Percentiles rank a stretch among this genome's conserved stretches.
Evolutionary conservation across 306 rosid genomes (phyloP).

Genomic region (Glycine tomentella): DNA sequence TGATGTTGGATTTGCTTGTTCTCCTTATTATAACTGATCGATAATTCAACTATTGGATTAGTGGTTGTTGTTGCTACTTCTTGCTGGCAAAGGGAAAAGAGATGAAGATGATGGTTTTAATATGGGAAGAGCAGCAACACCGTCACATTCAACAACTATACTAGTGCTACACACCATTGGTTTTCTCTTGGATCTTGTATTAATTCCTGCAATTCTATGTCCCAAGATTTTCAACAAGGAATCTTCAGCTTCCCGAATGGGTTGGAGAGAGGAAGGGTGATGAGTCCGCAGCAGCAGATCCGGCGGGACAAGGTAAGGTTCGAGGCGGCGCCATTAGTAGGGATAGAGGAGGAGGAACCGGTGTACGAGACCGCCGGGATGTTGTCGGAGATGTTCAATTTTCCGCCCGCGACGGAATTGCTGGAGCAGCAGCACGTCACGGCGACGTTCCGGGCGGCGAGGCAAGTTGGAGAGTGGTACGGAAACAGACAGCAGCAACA

Average conservation of each 20-base stretch:
- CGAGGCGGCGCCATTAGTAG: conserved; percentile 63
- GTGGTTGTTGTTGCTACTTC: too few relatives aligned
- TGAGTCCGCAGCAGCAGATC: conserved; percentile 71
- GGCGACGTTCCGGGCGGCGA: conserved; percentile 49
- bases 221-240: conserved; percentile 86
- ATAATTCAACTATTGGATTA: conserved; percentile 24
- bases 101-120: conserved; percentile 47
- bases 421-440: conserved; percentile 60
- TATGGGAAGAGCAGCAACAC: conserved; percentile 70
- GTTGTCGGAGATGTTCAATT: conserved; percentile 94
- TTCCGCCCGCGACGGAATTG: conserved; percentile 58
- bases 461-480: conserved; percentile 69
- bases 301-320: conserved; percentile 75
- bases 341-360: conserved; percentile 71
- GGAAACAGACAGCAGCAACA: conserved; percentile 53
- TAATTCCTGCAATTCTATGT: conserved; percentile 70
- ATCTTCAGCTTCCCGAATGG: conserved; percentile 81
- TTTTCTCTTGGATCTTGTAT: conserved; percentile 4
- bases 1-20: not conserved
- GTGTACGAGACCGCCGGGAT: conserved; percentile 82
- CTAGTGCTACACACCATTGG: not conserved
- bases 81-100: not conserved
- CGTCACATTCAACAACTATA: conserved; percentile 38
- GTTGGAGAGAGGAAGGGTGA: conserved; percentile 68
- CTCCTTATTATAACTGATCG: not conserved